phyloP scores from a whole-genome alignment of 2,329 filamentous ascomycete genomes.

The Xenoacremonium recifei region DNA sequence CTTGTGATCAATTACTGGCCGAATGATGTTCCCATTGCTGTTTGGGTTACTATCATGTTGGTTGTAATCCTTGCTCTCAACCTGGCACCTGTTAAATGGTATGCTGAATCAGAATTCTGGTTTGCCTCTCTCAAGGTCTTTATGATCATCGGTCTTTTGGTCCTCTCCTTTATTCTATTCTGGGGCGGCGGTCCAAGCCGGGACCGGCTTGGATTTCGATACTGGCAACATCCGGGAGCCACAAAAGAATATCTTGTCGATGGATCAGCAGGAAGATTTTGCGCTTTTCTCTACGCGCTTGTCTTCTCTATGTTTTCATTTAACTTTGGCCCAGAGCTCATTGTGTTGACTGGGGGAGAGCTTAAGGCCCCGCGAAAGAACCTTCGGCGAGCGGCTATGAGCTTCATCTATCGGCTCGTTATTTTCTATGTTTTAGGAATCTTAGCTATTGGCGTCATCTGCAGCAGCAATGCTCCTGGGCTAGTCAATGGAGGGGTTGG shows the following conservation, averaged over 20 bases:
- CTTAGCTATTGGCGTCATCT: conserved; percentile 5
- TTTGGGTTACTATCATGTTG: no score
- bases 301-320: conserved; percentile 60
- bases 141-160: conserved; percentile 48
- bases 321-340: conserved; percentile 31
- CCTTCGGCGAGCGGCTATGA: conserved; percentile 6
- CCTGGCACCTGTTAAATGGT: no score
- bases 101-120: no score
- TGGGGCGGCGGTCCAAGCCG: conserved; percentile 43
- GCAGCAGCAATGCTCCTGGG: conserved; percentile 2
- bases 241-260: conserved; percentile 32
- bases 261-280: conserved; percentile 39
- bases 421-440: conserved; percentile 10
- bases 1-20: no score
- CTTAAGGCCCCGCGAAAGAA: conserved; percentile 35
- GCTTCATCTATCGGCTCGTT: conserved; percentile 11
- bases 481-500: conserved; percentile 4
- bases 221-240: conserved; percentile 41
- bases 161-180: conserved; percentile 49
- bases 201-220: conserved; percentile 44
- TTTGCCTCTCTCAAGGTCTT: conserved; percentile 49
- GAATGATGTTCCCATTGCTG: no score
- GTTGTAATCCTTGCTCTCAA: no score
- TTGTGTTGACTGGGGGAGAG: conserved; percentile 36
- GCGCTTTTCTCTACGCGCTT: conserved; percentile 51